Percentiles rank a stretch among this genome's conserved stretches.
Conservation (phyloP, 768 basidiomycete genomes). For the Podaxis sp. region DNA sequence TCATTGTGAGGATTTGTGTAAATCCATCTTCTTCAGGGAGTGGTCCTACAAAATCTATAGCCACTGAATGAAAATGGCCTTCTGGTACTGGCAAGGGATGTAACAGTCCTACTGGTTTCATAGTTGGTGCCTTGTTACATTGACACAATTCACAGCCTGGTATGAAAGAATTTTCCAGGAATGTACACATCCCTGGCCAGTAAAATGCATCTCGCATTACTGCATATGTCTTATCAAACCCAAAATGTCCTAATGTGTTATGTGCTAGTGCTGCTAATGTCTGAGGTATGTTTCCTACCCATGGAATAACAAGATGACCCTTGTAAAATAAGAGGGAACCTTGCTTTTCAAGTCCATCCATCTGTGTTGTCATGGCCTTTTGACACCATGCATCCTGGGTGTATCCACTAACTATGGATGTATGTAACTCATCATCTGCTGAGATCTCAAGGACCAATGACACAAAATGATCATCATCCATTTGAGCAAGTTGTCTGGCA, state of each 20-base stretch:
- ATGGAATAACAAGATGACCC: conserved; percentile 23
- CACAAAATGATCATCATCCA: neutral
- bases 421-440: neutral
- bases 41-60: no score
- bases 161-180: conserved; percentile 27
- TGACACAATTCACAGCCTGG: neutral
- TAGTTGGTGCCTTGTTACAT: neutral
- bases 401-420: neutral
- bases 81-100: neutral
- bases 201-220: conserved; percentile 26
- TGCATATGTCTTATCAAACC: conserved; percentile 32
- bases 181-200: conserved; percentile 35
- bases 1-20: no score
- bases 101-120: neutral
- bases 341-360: neutral
- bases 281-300: conserved; percentile 21
- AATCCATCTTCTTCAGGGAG: no score
- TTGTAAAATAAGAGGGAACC: conserved; percentile 26
- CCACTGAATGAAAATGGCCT: neutral
- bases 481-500: neutral
- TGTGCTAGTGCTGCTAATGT: conserved; percentile 28
- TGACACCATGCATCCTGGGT: neutral
- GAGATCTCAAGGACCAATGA: neutral
- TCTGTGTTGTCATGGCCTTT: neutral
- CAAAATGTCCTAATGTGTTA: conserved; percentile 32